A percentile compares a stretch with the other conserved stretches of the same genome.
Conservation (phyloP, 1,139 yeast genomes). For the Spathaspora jeffriesii region DNA sequence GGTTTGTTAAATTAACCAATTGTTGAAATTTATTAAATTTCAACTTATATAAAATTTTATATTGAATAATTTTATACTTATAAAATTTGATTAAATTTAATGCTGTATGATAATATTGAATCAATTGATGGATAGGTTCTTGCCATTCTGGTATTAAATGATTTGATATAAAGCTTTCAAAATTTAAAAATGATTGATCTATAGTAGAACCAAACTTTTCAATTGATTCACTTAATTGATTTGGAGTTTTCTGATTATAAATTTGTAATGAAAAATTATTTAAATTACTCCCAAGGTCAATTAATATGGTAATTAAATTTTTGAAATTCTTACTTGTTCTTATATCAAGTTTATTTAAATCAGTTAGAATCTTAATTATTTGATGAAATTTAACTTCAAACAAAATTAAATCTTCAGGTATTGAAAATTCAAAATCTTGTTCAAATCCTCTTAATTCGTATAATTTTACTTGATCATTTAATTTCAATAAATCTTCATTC, state of each 20-base stretch:
- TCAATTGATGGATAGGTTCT: conserved; percentile 44
- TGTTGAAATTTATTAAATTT: conserved; percentile 44
- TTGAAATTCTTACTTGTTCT: conserved; percentile 32
- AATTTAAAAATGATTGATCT: conserved; percentile 41
- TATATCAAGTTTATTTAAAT: conserved; percentile 35
- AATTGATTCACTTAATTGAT: conserved; percentile 31
- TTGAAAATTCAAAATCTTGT: conserved; percentile 22
- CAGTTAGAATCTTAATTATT: conserved; percentile 31
- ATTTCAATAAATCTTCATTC: conserved; percentile 36
- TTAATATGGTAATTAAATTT: conserved; percentile 28
- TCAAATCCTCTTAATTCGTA: conserved; percentile 28
- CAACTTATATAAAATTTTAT: conserved; percentile 40
- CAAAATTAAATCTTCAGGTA: conserved; percentile 34
- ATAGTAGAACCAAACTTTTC: conserved; percentile 50
- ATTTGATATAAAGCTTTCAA: conserved; percentile 37
- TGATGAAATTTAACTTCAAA: conserved; percentile 38
- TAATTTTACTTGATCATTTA: conserved; percentile 35
- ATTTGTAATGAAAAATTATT: conserved; percentile 49
- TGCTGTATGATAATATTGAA: conserved; percentile 39
- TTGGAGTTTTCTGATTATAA: conserved; percentile 28
- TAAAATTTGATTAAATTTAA: conserved; percentile 43
- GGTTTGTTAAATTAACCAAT: conserved; percentile 25
- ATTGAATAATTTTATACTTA: conserved; percentile 47
- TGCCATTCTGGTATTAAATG: conserved; percentile 46
- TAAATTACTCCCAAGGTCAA: conserved; percentile 49